phyloP scores from a whole-genome alignment of 2,329 filamentous ascomycete species.

The Cordyceps tenuipes region DNA sequence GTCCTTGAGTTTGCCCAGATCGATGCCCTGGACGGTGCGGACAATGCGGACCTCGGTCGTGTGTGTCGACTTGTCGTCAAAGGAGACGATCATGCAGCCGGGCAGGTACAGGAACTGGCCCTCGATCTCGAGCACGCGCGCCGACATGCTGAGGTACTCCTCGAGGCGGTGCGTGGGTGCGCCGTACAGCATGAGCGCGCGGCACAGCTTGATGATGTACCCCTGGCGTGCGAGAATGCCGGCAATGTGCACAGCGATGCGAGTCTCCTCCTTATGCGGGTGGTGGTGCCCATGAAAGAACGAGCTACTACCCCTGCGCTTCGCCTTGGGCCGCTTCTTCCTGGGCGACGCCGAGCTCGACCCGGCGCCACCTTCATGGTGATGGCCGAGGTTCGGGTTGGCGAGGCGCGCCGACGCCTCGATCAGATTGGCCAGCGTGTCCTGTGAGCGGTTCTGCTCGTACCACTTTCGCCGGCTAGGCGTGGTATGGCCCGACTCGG shows the following conservation, averaged over 20 bases:
- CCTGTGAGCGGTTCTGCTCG: conserved; percentile 37
- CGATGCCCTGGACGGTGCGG: conserved; percentile 47
- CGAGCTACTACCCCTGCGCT: conserved; percentile 26
- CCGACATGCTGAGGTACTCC: conserved; percentile 81
- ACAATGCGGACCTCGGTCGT: conserved; percentile 61
- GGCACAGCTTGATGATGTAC: conserved; percentile 77
- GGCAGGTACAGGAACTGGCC: conserved; percentile 85
- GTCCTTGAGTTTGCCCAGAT: conserved; percentile 54
- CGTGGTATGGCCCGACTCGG: conserved; percentile 31
- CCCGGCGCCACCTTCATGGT: conserved; percentile 12
- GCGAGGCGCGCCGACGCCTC: conserved; percentile 37
- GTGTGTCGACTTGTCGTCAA: conserved; percentile 61
- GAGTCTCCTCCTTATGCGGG: conserved; percentile 35
- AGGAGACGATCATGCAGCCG: conserved; percentile 87
- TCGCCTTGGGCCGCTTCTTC: conserved; percentile 26
- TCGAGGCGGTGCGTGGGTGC: conserved; percentile 85
- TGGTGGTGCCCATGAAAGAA: conserved; percentile 25
- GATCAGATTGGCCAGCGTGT: conserved; percentile 38
- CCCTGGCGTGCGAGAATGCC: conserved; percentile 68
- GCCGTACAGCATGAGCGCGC: conserved; percentile 77
- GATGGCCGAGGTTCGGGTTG: conserved; percentile 23
- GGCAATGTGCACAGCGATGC: conserved; percentile 46
- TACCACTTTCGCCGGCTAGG: conserved; percentile 40
- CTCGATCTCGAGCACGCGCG: conserved; percentile 75
- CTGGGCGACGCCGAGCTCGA: conserved; percentile 8